Conservation (phyloP, 305 asterid genomes). For the Lippia alba region DNA sequence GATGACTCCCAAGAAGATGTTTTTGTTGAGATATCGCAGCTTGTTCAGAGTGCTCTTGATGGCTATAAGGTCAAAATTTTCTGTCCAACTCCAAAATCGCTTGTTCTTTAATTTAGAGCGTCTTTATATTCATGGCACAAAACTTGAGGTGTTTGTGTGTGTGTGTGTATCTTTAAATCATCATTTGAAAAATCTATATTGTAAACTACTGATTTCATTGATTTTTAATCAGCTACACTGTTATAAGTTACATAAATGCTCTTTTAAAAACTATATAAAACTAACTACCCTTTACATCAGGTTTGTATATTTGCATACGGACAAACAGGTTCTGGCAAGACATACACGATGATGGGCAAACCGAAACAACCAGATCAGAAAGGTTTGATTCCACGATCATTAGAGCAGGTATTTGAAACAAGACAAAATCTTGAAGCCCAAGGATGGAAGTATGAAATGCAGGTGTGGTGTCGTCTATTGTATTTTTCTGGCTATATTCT, state of each 20-base stretch:
- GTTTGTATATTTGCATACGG: slow-evolving; percentile 99
- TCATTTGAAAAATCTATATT: background rate
- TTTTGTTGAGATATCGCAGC: slow-evolving; percentile 94
- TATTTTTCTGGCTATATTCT: slow-evolving; percentile 1
- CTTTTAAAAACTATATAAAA: slow-evolving; percentile 8
- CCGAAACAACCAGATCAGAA: slow-evolving; percentile 69
- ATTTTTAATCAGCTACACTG: slow-evolving; percentile 2
- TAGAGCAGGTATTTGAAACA: slow-evolving; percentile 92
- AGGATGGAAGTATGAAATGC: slow-evolving; percentile 99
- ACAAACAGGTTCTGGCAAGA: slow-evolving; percentile 98
- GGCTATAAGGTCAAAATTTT: slow-evolving; percentile 80
- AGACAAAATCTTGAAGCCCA: slow-evolving; percentile 82
- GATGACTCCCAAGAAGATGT: slow-evolving; percentile 88
- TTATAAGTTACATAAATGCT: background rate
- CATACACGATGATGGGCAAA: slow-evolving; percentile 97
- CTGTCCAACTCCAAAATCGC: slow-evolving; percentile 11
- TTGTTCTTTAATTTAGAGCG: slow-evolving; percentile 22
- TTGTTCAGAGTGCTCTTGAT: slow-evolving; percentile 98
- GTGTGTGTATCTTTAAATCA: background rate
- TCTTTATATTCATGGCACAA: slow-evolving; percentile 5
- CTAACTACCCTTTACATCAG: slow-evolving; percentile 44
- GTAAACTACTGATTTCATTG: background rate
- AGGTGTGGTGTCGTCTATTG: slow-evolving; percentile 48
- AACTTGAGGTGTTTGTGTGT: slow-evolving; percentile 8
- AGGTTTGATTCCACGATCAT: slow-evolving; percentile 88